phyloP scores from a whole-genome alignment of 2,329 filamentous ascomycete genomes.

The Mariannaea elegans region DNA sequence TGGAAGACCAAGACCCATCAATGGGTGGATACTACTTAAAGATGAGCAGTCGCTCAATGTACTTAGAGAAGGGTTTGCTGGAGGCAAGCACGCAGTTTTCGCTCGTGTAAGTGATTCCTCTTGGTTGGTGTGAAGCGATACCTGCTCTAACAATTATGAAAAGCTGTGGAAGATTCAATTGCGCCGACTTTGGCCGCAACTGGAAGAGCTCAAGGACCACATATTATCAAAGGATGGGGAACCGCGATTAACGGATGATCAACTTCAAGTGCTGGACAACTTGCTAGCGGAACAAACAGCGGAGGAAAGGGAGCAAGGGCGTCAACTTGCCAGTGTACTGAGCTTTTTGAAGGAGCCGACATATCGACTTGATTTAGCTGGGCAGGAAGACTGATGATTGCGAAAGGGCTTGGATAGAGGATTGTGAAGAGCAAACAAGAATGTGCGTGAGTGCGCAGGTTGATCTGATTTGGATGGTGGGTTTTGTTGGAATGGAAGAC shows the following conservation, averaged over 20 bases:
- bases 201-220: constrained; percentile 24
- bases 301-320: constrained; percentile 21
- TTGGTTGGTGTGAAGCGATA: not conserved
- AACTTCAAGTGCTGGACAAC: constrained; percentile 31
- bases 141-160: not conserved
- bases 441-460: not conserved
- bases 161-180: constrained; percentile 38
- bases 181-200: constrained; percentile 29
- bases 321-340: constrained; percentile 12
- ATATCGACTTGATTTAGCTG: not conserved
- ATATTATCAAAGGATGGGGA: constrained; percentile 11
- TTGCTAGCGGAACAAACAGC: constrained; percentile 25
- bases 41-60: constrained; percentile 14
- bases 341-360: constrained; percentile 11
- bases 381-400: not conserved
- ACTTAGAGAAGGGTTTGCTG: constrained; percentile 16
- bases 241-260: constrained; percentile 23
- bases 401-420: not conserved
- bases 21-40: constrained; percentile 26
- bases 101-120: constrained; percentile 31
- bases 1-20: not conserved
- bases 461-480: not conserved
- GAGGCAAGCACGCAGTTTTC: constrained; percentile 26
- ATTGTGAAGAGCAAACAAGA: not conserved
- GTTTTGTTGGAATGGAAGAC: not conserved